These are phyloP conservation scores for Pichia rugopelliculosa DNA, from an alignment of 805 yeast species.

Conservation along the genomic window DNA sequence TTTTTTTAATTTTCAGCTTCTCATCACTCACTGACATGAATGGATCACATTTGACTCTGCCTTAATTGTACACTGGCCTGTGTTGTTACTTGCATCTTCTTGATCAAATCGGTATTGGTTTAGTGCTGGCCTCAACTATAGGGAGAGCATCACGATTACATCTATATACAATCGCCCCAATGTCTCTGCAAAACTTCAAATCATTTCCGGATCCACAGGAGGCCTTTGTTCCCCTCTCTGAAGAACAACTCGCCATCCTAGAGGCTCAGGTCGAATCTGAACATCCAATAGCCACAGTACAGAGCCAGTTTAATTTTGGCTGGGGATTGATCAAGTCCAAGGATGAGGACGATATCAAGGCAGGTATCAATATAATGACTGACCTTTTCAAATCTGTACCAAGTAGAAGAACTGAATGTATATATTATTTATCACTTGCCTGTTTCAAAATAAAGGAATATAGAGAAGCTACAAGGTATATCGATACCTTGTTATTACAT, in stretches of 20 bases:
- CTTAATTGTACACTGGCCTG: no score
- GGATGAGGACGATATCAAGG: constrained; percentile 54
- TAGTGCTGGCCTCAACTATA: background rate
- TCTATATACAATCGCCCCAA: no score
- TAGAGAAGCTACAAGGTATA: constrained; percentile 75
- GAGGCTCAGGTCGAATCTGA: constrained; percentile 74
- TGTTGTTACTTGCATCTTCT: no score
- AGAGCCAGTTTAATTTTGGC: constrained; percentile 86
- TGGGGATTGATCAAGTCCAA: constrained; percentile 88
- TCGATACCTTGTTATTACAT: constrained; percentile 63
- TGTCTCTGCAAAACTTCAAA: constrained; percentile 4
- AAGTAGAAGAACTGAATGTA: constrained; percentile 76
- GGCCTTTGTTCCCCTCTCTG: constrained; percentile 46
- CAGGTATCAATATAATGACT: constrained; percentile 72
- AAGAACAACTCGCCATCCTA: constrained; percentile 68
- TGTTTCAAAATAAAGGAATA: constrained; percentile 85
- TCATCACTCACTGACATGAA: no score
- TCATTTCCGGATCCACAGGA: constrained; percentile 23
- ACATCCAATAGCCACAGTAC: constrained; percentile 71
- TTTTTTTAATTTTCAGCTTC: no score
- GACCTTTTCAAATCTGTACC: constrained; percentile 70
- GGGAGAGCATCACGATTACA: no score
- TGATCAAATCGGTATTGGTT: no score
- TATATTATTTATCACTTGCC: constrained; percentile 83
- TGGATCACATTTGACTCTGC: no score